Base-by-base conservation (phyloP, 345 rosid genomes). In the Citrus hindsii region DNA sequence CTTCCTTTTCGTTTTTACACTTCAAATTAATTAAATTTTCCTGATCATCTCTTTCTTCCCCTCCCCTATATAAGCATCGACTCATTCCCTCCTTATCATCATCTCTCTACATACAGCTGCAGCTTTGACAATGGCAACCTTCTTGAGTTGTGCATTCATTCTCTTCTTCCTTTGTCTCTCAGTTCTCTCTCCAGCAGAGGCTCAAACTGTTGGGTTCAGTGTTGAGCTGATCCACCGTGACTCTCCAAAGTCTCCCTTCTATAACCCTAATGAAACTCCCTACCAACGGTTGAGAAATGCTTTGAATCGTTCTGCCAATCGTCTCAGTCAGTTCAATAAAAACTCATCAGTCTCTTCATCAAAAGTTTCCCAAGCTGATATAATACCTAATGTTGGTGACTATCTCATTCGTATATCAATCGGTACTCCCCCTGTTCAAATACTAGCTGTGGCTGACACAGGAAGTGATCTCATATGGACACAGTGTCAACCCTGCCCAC, bases 401-500 rank as follows among this genome's bases (percentile, higher is more conserved):
- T 79, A 68, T 76, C 77, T 82, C 7, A 70, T 79, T 75, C 71
- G 60, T 33, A 16, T 82, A 38, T 63, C 83, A 4, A 58, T 85
- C 18, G 85, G 87, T 21, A 67, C 75, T 2, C 84, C 83, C 3
- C 79, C 82, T 2, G 58, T 69, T 9, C n/a, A 67, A 16, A 24
- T 81, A 6, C 19, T 75, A 1, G 80, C 68, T n/a, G 25, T 74
- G 0, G 64, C 77, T 7, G 85, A 77, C 58, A 77, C 81, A 0
- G 83, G 77, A 7, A 81, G 85, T 71, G 79, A 82, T 67, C 56
- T 68, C 5, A 40, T 24, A 7, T 68, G 72, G 72, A 68, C 32
- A 10, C 88, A 80, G 64, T 83, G 88, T 76, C 0, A 40, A 33
- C 83, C 79, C 3, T 82, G 91, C 67, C 22, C 19, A 53, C 58